A percentile compares a stretch with the other conserved stretches of the same genome.
Evolutionary conservation across 225 moss, liverwort and hornwort species (phyloP).

Genomic region (Neckera pumila): DNA sequence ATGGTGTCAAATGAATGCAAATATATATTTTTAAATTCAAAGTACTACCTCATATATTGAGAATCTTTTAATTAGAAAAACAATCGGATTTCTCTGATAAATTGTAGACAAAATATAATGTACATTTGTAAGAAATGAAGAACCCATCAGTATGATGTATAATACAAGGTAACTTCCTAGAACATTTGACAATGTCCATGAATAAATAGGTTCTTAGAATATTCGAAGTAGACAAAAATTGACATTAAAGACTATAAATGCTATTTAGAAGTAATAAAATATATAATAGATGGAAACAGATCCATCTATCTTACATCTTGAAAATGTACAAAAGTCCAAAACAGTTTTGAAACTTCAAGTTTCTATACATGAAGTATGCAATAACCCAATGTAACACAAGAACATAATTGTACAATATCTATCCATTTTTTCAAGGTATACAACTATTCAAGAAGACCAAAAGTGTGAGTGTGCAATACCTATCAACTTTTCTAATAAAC

Average conservation of each 20-base stretch:
- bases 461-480: neutral
- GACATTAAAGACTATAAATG: neutral
- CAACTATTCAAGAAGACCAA: neutral
- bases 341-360: neutral
- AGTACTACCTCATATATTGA: neutral
- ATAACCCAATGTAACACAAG: neutral
- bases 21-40: accelerated
- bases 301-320: neutral
- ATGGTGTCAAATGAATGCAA: neutral
- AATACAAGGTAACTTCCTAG: neutral
- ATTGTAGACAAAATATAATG: neutral
- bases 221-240: neutral
- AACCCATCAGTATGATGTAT: neutral
- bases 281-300: neutral
- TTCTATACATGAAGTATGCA: neutral
- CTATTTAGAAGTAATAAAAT: neutral
- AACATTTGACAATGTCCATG: neutral
- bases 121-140: neutral
- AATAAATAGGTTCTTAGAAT: neutral
- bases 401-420: neutral
- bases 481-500: neutral
- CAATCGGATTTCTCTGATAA: no score
- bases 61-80: no score
- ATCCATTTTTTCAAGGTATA: neutral
- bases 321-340: neutral